Evolutionary conservation across 495 filamentous ascomycete species (phyloP).

Genomic region (Podospora australis): DNA sequence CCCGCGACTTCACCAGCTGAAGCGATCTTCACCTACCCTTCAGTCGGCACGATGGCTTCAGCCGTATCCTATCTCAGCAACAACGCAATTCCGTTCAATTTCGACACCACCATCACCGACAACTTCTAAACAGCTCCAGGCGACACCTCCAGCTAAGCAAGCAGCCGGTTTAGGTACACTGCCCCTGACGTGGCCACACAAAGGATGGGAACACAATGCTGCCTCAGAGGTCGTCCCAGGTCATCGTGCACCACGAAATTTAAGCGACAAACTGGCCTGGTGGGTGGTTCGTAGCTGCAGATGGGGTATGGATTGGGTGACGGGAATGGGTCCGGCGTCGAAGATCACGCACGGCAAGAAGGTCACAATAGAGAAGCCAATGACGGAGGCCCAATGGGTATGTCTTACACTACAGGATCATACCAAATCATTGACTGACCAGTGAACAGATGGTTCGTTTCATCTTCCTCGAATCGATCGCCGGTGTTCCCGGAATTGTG

Average conservation of each 20-base stretch:
- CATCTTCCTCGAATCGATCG: slow-evolving; percentile 90
- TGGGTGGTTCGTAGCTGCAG: slow-evolving; percentile 32
- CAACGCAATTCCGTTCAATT: slow-evolving; percentile 22
- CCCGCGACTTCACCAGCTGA: slow-evolving; percentile 7
- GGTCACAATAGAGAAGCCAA: slow-evolving; percentile 30
- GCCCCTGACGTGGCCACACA: slow-evolving; percentile 62
- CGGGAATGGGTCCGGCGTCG: slow-evolving; percentile 35
- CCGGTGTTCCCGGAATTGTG: slow-evolving; percentile 94
- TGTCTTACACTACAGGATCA: neutral
- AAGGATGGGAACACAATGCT: slow-evolving; percentile 47
- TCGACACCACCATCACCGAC: slow-evolving; percentile 36
- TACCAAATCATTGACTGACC: too few relatives aligned
- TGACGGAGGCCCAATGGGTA: slow-evolving; percentile 43
- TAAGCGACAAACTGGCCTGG: slow-evolving; percentile 39
- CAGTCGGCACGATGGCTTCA: slow-evolving; percentile 9
- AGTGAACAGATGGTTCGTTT: slow-evolving; percentile 62
- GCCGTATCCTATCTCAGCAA: slow-evolving; percentile 1
- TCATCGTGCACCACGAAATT: slow-evolving; percentile 30
- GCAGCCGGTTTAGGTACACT: slow-evolving; percentile 38
- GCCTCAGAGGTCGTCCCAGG: slow-evolving; percentile 34
- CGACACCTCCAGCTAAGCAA: slow-evolving; percentile 29
- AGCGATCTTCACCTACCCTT: slow-evolving; percentile 22
- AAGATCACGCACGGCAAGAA: slow-evolving; percentile 32
- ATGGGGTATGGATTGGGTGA: slow-evolving; percentile 43
- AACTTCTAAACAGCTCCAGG: too few relatives aligned